Evolutionary conservation across 208 protist species (phyloP).

Genomic region (Lotmaria passim): DNA sequence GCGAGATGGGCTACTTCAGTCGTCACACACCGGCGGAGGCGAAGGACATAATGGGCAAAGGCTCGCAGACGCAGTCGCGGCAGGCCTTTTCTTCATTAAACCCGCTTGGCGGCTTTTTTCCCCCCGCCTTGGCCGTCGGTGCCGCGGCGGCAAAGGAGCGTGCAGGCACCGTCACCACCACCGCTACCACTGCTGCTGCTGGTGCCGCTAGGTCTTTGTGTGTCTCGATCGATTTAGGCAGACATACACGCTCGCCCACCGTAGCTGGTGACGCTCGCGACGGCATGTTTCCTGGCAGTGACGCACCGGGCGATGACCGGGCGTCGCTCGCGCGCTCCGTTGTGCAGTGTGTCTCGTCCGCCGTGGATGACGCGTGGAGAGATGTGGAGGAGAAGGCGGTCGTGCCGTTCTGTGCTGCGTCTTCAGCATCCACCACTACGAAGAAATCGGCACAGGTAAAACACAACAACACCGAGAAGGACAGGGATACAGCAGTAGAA

Average conservation of each 20-base stretch:
- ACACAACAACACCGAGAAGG: not conserved
- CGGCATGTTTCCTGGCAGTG: not conserved
- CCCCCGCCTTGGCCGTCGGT: conserved; percentile 1
- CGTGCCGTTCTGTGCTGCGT: conserved; percentile 14
- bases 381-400: conserved; percentile 23
- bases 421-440: too few species aligned
- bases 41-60: not conserved
- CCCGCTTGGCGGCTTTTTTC: conserved; percentile 16
- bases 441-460: too few species aligned
- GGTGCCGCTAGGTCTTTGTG: not conserved
- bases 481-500: conserved; percentile 10
- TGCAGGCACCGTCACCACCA: not conserved
- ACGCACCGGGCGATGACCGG: conserved; percentile 26
- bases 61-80: not conserved
- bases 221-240: not conserved
- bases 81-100: conserved; percentile 6
- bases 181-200: not conserved
- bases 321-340: conserved; percentile 30
- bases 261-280: not conserved
- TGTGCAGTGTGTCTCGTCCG: conserved; percentile 28
- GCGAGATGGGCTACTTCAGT: conserved; percentile 26
- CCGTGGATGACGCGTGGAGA: conserved; percentile 42
- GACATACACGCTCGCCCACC: not conserved
- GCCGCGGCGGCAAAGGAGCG: not conserved
- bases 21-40: conserved; percentile 17